Evolutionary conservation across 352 stramenopile genomes (phyloP).

Genomic region (Phytophthora tubulina): DNA sequence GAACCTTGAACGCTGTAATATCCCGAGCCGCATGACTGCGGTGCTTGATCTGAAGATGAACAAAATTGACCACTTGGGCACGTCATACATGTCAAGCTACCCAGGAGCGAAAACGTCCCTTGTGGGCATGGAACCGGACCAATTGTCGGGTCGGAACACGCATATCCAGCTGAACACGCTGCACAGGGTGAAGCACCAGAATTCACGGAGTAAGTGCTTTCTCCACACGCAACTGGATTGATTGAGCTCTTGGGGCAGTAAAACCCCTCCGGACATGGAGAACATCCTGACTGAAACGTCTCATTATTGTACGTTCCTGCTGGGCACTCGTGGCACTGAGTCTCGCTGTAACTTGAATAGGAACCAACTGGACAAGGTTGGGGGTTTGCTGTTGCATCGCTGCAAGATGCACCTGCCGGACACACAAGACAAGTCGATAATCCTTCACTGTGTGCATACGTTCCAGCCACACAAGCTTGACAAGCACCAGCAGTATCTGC

Average conservation of each 20-base stretch:
- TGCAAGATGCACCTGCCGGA: slow-evolving; percentile 50
- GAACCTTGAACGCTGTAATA: slow-evolving; percentile 38
- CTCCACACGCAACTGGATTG: slow-evolving; percentile 41
- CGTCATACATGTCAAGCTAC: slow-evolving; percentile 17
- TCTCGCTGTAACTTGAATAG: slow-evolving; percentile 49
- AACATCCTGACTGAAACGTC: slow-evolving; percentile 42
- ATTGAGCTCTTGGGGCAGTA: slow-evolving; percentile 52
- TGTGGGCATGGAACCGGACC: slow-evolving; percentile 29
- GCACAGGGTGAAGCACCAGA: slow-evolving; percentile 46
- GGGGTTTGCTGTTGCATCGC: slow-evolving; percentile 12
- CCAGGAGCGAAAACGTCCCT: slow-evolving; percentile 38
- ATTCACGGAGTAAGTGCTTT: slow-evolving; percentile 48
- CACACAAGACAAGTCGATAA: slow-evolving; percentile 49
- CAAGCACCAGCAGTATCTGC: slow-evolving; percentile 42
- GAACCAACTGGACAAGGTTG: slow-evolving; percentile 62
- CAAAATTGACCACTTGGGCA: slow-evolving; percentile 42
- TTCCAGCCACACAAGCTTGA: slow-evolving; percentile 51
- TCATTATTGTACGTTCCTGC: slow-evolving; percentile 51
- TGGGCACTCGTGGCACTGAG: slow-evolving; percentile 57
- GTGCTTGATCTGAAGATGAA: slow-evolving; percentile 19
- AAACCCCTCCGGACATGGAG: slow-evolving; percentile 56
- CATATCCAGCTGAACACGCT: slow-evolving; percentile 45
- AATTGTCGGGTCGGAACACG: slow-evolving; percentile 33
- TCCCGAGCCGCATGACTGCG: slow-evolving; percentile 27
- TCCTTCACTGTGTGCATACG: slow-evolving; percentile 51